Evolutionary conservation across 768 basidiomycete species (phyloP).

Genomic region (Xerocomellus dryophilus): DNA sequence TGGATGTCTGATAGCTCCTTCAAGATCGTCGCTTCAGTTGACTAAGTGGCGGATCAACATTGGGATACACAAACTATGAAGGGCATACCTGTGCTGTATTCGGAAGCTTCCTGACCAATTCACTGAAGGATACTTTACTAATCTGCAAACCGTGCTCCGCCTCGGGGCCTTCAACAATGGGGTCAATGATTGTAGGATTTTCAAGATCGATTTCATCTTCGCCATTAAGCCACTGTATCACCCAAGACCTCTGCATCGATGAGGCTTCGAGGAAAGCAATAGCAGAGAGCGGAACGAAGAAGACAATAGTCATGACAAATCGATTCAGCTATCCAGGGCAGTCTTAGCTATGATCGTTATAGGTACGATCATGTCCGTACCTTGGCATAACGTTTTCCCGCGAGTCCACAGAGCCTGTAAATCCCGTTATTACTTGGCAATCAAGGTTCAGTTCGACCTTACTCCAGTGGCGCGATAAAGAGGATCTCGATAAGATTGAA

Average conservation of each 20-base stretch:
- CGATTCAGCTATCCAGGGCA: conserved; percentile 59
- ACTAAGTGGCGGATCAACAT: conserved; percentile 42
- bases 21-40: conserved; percentile 64
- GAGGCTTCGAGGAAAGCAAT: conserved; percentile 77
- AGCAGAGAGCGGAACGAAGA: conserved; percentile 70
- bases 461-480: conserved; percentile 86
- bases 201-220: conserved; percentile 59
- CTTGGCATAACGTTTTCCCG: conserved; percentile 54
- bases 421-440: conserved; percentile 2
- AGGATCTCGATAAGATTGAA: conserved; percentile 86
- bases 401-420: conserved; percentile 45
- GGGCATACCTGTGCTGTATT: conserved; percentile 62
- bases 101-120: conserved; percentile 70
- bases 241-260: conserved; percentile 55
- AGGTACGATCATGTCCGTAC: conserved; percentile 29
- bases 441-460: conserved; percentile 27
- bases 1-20: conserved; percentile 61
- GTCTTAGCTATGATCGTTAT: not conserved
- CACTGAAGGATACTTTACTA: conserved; percentile 64
- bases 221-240: conserved; percentile 63
- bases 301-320: conserved; percentile 71
- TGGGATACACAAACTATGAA: not conserved
- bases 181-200: conserved; percentile 52
- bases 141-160: conserved; percentile 58
- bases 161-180: conserved; percentile 54